A percentile compares a stretch with the other conserved stretches of the same genome.
These are phyloP conservation scores for Cichorium intybus DNA, from an alignment of 140 eudicot species.

Conservation along the genomic window DNA sequence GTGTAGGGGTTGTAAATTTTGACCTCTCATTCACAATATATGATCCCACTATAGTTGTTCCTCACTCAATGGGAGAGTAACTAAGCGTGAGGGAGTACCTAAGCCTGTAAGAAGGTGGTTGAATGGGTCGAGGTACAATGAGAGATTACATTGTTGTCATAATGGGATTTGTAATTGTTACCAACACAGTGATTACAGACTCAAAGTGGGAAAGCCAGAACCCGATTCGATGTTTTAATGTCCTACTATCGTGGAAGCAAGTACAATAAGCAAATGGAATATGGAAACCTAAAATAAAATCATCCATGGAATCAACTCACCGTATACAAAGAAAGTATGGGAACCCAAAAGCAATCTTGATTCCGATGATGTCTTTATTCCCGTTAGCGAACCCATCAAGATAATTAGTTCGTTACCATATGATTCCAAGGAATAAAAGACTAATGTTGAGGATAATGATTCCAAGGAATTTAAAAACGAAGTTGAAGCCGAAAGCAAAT, in stretches of 20 bases:
- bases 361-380: conserved; percentile 49
- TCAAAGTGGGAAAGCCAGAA: conserved; percentile 50
- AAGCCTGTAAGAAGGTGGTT: conserved; percentile 60
- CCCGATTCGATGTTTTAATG: conserved; percentile 42
- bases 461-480: conserved; percentile 28
- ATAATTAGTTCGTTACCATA: conserved; percentile 20
- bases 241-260: conserved; percentile 48
- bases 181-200: conserved; percentile 54
- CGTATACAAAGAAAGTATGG: conserved; percentile 74
- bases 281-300: conserved; percentile 48
- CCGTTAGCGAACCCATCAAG: conserved; percentile 35
- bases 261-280: conserved; percentile 40
- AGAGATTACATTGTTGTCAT: conserved; percentile 46
- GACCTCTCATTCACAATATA: too few species aligned
- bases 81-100: conserved; percentile 48
- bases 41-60: too few species aligned
- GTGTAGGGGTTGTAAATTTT: too few species aligned
- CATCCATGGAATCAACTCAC: conserved; percentile 16
- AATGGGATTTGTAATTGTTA: conserved; percentile 51
- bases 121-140: conserved; percentile 50
- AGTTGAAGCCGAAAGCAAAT: conserved; percentile 11
- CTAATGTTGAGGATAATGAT: conserved; percentile 22
- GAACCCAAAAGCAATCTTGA: conserved; percentile 75
- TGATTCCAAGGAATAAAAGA: conserved; percentile 5
- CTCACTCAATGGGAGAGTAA: too few species aligned